Conservation (phyloP, 139 green algal species). For the Coelastrella sp. region DNA sequence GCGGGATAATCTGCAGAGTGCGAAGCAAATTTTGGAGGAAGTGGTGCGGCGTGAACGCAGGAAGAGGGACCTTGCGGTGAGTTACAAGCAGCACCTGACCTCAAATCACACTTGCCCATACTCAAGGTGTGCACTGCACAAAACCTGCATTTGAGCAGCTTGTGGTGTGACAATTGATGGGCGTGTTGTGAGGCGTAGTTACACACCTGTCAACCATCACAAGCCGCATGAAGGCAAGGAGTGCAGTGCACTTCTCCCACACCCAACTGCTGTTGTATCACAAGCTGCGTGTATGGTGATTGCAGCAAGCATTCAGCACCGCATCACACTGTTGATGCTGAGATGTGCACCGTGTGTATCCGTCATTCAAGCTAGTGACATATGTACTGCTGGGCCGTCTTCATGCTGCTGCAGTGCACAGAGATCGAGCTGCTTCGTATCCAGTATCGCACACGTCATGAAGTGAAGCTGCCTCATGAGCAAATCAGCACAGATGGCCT, state of each 20-base stretch:
- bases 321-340: too few species aligned
- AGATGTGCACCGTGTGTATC: too few species aligned
- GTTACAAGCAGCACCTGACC: not conserved
- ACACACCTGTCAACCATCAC: too few species aligned
- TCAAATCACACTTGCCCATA: not conserved
- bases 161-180: not conserved
- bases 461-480: slow-evolving; percentile 53
- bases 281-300: too few species aligned
- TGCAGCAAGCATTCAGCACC: too few species aligned
- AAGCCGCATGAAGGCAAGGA: too few species aligned
- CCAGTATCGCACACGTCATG: slow-evolving; percentile 57
- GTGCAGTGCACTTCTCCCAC: too few species aligned
- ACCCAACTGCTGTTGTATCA: too few species aligned
- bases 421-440: slow-evolving; percentile 76
- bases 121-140: not conserved
- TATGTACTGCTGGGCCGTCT: too few species aligned
- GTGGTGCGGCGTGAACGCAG: slow-evolving; percentile 78
- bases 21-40: slow-evolving; percentile 70
- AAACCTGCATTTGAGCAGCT: not conserved
- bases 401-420: slow-evolving; percentile 57
- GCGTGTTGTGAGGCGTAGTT: too few species aligned
- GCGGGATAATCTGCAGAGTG: slow-evolving; percentile 73
- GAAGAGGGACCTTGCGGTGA: slow-evolving; percentile 79
- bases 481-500: slow-evolving; percentile 59
- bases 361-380: too few species aligned